phyloP scores from a whole-genome alignment of 2,329 filamentous ascomycete genomes.

The Epichloe glyceriae region DNA sequence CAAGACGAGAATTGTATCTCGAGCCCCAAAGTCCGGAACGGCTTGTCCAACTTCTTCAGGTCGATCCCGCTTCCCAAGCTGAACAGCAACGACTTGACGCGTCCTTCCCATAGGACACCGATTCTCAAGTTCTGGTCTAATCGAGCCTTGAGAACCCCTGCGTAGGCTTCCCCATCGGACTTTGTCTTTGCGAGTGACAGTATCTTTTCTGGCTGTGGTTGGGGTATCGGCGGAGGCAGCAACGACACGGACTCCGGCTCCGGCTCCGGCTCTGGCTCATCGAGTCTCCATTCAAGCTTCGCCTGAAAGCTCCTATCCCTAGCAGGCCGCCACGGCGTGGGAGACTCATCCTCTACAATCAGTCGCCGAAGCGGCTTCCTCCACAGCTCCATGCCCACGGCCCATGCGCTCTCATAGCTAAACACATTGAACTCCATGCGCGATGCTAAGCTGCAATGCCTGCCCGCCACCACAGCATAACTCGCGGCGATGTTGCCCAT shows the following conservation, averaged over 20 bases:
- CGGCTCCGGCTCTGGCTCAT: slow-evolving; percentile 26
- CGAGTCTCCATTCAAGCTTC: slow-evolving; percentile 38
- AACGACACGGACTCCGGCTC: background rate
- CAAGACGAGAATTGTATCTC: slow-evolving; percentile 75
- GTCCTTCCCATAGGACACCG: slow-evolving; percentile 82
- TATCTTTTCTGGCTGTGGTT: background rate
- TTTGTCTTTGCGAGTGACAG: slow-evolving; percentile 9
- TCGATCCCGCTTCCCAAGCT: slow-evolving; percentile 81
- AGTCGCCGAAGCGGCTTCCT: slow-evolving; percentile 40
- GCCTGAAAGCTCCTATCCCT: slow-evolving; percentile 33
- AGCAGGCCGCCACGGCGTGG: background rate
- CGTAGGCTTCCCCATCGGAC: slow-evolving; percentile 49
- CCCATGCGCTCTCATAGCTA: slow-evolving; percentile 91
- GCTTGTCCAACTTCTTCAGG: slow-evolving; percentile 60
- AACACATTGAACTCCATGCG: slow-evolving; percentile 96
- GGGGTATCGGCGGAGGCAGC: background rate
- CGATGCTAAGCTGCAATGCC: slow-evolving; percentile 72
- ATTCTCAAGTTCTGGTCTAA: slow-evolving; percentile 81
- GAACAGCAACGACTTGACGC: slow-evolving; percentile 84
- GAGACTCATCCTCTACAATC: slow-evolving; percentile 22
- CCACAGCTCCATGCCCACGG: slow-evolving; percentile 89
- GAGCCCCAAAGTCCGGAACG: slow-evolving; percentile 63
- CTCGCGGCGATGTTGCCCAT: slow-evolving; percentile 88
- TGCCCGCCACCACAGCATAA: slow-evolving; percentile 81
- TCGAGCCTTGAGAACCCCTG: slow-evolving; percentile 79